Evolutionary conservation across 495 filamentous ascomycete genomes (phyloP).

Genomic region (Penicillium canescens): DNA sequence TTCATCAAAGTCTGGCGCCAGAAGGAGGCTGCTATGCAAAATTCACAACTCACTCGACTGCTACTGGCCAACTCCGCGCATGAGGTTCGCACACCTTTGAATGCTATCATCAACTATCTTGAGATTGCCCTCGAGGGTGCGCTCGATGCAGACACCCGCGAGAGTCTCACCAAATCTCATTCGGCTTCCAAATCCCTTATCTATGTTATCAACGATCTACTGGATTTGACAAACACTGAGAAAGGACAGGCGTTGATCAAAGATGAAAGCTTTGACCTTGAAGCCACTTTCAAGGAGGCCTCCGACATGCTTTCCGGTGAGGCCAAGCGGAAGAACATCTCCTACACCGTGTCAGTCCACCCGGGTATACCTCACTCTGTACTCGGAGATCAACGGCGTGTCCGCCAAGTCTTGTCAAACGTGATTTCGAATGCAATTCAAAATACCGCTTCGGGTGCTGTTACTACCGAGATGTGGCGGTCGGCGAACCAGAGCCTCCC

Average conservation of each 20-base stretch:
- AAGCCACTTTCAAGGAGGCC: constrained; percentile 71
- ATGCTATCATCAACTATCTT: constrained; percentile 95
- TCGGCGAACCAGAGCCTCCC: constrained; percentile 33
- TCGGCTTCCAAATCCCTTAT: constrained; percentile 96
- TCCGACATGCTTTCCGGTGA: constrained; percentile 72
- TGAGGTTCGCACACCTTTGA: constrained; percentile 90
- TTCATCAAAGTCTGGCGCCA: constrained; percentile 94
- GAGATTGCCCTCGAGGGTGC: constrained; percentile 89
- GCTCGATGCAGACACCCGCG: constrained; percentile 80
- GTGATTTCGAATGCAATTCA: constrained; percentile 85
- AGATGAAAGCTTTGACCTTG: constrained; percentile 78
- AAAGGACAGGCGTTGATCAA: constrained; percentile 78
- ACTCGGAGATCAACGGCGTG: constrained; percentile 74
- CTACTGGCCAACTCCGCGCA: constrained; percentile 91
- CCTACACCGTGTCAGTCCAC: constrained; percentile 65
- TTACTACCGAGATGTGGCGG: constrained; percentile 70
- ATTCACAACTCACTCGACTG: constrained; percentile 75
- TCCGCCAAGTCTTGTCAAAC: constrained; percentile 81
- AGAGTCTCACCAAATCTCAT: constrained; percentile 73
- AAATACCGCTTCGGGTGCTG: constrained; percentile 67
- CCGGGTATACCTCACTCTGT: constrained; percentile 69
- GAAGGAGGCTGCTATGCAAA: constrained; percentile 83
- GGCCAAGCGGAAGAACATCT: constrained; percentile 71
- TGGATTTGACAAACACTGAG: constrained; percentile 90
- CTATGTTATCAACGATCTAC: constrained; percentile 92